Evolutionary conservation across 176 grass and related monocot species (phyloP).

Genomic region (Juncus effusus): DNA sequence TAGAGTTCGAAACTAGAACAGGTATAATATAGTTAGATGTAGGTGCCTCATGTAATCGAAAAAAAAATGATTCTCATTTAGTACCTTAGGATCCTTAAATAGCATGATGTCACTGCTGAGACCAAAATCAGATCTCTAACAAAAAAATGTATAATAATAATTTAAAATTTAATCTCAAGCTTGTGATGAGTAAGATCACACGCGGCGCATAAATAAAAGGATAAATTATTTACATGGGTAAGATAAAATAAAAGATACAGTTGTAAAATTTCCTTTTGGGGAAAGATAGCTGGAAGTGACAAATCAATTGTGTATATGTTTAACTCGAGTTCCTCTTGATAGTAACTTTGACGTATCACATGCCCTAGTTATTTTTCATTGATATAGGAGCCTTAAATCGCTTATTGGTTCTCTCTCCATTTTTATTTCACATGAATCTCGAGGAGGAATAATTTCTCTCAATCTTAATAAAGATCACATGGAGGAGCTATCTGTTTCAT

Average conservation of each 20-base stretch:
- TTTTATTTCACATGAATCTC: constrained; percentile 33
- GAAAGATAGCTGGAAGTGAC: constrained; percentile 20
- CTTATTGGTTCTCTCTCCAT: constrained; percentile 22
- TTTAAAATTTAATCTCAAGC: constrained; percentile 19
- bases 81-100: neutral
- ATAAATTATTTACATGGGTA: constrained; percentile 11
- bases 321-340: neutral
- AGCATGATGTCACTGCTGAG: constrained; percentile 32
- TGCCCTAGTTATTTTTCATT: constrained; percentile 21
- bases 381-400: constrained; percentile 11
- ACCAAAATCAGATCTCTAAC: constrained; percentile 11
- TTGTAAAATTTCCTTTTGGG: constrained; percentile 36
- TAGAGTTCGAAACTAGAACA: too few relatives aligned
- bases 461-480: constrained; percentile 16
- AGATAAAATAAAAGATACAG: constrained; percentile 16
- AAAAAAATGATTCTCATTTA: too few relatives aligned
- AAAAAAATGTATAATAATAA: constrained; percentile 31
- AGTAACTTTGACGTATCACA: constrained; percentile 25
- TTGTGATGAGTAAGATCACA: constrained; percentile 40
- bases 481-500: constrained; percentile 5
- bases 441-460: constrained; percentile 26
- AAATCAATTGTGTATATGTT: constrained; percentile 1
- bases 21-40: too few relatives aligned
- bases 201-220: constrained; percentile 14
- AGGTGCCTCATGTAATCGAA: too few relatives aligned